Evolutionary conservation across 176 grass and related monocot genomes (phyloP).

Genomic region (Echinochloa phyllopogon): DNA sequence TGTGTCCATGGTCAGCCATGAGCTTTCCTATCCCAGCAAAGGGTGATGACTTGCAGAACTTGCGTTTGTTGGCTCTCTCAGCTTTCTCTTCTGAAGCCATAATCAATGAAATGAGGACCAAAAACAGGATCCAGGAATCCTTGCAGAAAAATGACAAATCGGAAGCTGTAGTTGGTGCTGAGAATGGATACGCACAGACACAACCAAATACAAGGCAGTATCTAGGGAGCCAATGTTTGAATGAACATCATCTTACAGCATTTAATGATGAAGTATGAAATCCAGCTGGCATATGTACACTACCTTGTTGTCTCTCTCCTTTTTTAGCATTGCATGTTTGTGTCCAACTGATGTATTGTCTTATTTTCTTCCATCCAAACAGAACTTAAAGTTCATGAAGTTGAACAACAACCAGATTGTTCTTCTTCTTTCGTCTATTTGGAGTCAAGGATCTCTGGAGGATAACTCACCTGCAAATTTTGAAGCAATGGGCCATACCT

Average conservation of each 20-base stretch:
- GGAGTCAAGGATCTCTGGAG: slow-evolving; percentile 79
- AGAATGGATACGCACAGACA: slow-evolving; percentile 41
- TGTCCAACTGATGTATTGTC: slow-evolving; percentile 25
- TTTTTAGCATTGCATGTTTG: not conserved
- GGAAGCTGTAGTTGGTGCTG: slow-evolving; percentile 40
- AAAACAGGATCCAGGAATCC: slow-evolving; percentile 43
- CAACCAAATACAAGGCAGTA: slow-evolving; percentile 42
- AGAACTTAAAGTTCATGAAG: slow-evolving; percentile 78
- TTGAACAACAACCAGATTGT: slow-evolving; percentile 80
- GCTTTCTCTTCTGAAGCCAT: slow-evolving; percentile 66
- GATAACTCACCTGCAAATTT: slow-evolving; percentile 87
- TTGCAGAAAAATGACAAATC: slow-evolving; percentile 41
- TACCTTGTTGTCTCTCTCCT: not conserved
- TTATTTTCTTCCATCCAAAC: slow-evolving; percentile 37
- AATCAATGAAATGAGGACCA: slow-evolving; percentile 44
- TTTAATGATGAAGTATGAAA: slow-evolving; percentile 56
- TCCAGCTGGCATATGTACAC: slow-evolving; percentile 18
- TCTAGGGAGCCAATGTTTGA: slow-evolving; percentile 35
- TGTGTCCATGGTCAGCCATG: slow-evolving; percentile 79
- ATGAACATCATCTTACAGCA: slow-evolving; percentile 8
- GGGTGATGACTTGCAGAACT: slow-evolving; percentile 51
- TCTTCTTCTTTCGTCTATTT: slow-evolving; percentile 93
- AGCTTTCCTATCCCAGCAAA: slow-evolving; percentile 64
- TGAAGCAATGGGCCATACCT: slow-evolving; percentile 85
- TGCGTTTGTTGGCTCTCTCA: slow-evolving; percentile 70